Evolutionary conservation across 306 rosid genomes (phyloP).

Genomic region (Dryas octopetala): DNA sequence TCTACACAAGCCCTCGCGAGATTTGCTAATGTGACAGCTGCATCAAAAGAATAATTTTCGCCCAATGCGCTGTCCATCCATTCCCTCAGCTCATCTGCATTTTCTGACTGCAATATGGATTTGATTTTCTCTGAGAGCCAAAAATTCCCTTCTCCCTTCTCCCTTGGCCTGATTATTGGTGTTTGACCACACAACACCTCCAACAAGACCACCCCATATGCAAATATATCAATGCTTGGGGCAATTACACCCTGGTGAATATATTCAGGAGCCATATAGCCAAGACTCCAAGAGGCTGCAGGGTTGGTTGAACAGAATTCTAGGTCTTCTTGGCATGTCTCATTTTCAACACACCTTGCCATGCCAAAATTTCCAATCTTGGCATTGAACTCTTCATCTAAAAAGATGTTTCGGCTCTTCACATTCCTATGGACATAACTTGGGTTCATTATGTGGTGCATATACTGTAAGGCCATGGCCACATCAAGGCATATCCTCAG

Average conservation of each 20-base stretch:
- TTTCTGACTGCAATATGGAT: slow-evolving; percentile 49
- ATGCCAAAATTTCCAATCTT: slow-evolving; percentile 78
- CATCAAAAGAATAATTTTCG: slow-evolving; percentile 62
- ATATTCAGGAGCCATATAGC: slow-evolving; percentile 75
- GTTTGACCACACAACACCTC: slow-evolving; percentile 67
- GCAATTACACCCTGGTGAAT: slow-evolving; percentile 65
- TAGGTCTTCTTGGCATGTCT: slow-evolving; percentile 36
- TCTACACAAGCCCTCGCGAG: slow-evolving; percentile 72
- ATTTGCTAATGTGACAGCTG: slow-evolving; percentile 51
- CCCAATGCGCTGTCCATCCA: slow-evolving; percentile 86
- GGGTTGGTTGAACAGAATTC: slow-evolving; percentile 46
- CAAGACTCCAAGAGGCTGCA: slow-evolving; percentile 48
- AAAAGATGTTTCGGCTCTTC: slow-evolving; percentile 74
- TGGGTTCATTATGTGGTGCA: slow-evolving; percentile 78
- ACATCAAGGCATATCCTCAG: slow-evolving; percentile 75
- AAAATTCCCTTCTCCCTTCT: slow-evolving; percentile 45
- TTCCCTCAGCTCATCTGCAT: slow-evolving; percentile 58
- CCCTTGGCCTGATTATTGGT: slow-evolving; percentile 53
- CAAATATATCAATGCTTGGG: slow-evolving; percentile 63
- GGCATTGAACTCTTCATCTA: slow-evolving; percentile 88
- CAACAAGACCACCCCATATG: slow-evolving; percentile 72
- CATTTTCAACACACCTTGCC: slow-evolving; percentile 56
- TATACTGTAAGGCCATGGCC: slow-evolving; percentile 69
- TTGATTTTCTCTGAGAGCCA: slow-evolving; percentile 60
- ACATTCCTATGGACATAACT: slow-evolving; percentile 66